Conservation (phyloP, 2,329 filamentous ascomycete genomes). For the Fusarium sp. region DNA sequence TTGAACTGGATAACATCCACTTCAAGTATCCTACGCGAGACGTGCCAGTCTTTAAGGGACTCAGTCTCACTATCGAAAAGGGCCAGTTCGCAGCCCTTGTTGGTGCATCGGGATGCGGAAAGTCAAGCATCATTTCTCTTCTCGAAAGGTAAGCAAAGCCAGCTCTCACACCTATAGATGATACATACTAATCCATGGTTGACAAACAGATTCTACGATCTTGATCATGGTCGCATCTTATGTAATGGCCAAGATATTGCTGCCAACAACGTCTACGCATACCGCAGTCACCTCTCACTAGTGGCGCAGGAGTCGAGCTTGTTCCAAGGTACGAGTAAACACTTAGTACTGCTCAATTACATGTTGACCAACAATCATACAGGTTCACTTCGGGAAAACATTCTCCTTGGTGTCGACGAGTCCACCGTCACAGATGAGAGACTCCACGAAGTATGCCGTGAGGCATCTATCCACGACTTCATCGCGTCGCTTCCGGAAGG, state of each 20-base stretch:
- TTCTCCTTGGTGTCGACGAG: constrained; percentile 71
- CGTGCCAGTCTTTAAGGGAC: constrained; percentile 65
- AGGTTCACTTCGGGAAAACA: constrained; percentile 65
- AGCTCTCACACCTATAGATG: accelerated
- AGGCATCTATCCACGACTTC: constrained; percentile 78
- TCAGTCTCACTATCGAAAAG: constrained; percentile 72
- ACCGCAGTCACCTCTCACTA: constrained; percentile 73
- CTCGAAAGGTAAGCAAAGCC: constrained; percentile 57
- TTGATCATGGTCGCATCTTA: constrained; percentile 70
- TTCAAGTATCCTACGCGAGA: constrained; percentile 71
- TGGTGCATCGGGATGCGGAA: constrained; percentile 76
- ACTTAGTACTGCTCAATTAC: accelerated
- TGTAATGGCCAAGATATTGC: constrained; percentile 71
- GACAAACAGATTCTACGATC: constrained; percentile 70
- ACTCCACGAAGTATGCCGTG: constrained; percentile 63
- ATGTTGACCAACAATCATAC: constrained; percentile 15
- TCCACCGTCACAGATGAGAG: constrained; percentile 60
- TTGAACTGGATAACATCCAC: constrained; percentile 66
- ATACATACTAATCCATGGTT: accelerated
- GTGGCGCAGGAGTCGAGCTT: constrained; percentile 81
- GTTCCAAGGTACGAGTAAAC: constrained; percentile 70
- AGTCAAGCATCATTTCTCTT: constrained; percentile 76
- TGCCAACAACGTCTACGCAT: constrained; percentile 67
- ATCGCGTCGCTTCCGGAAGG: constrained; percentile 74
- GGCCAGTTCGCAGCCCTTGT: constrained; percentile 78